These are phyloP conservation scores for Larix kaempferi DNA, from an alignment of 75 land plant genomes.

Conservation along the genomic window DNA sequence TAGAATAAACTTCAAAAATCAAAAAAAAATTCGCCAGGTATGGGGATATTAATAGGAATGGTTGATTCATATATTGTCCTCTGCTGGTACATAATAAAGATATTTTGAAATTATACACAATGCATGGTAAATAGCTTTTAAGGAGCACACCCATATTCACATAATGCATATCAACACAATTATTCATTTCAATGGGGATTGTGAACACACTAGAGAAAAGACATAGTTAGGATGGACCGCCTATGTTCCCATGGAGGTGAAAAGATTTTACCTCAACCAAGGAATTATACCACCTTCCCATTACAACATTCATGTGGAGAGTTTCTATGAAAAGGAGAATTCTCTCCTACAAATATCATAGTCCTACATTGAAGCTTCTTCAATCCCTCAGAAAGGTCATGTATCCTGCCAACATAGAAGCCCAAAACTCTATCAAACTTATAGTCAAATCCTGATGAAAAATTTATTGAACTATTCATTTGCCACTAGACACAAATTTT, in stretches of 20 bases:
- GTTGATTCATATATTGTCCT: too few relatives aligned
- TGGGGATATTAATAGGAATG: too few relatives aligned
- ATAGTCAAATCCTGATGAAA: not conserved
- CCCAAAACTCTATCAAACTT: not conserved
- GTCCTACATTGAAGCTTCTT: conserved; percentile 70
- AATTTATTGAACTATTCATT: not conserved
- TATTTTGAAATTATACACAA: not conserved
- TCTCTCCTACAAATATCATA: conserved; percentile 79
- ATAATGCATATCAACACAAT: not conserved
- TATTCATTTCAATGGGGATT: not conserved
- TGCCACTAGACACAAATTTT: not conserved
- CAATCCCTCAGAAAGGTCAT: conserved; percentile 58
- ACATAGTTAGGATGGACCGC: not conserved
- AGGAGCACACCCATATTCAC: not conserved
- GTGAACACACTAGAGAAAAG: not conserved
- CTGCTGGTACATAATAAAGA: too few relatives aligned
- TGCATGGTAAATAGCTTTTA: not conserved
- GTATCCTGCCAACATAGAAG: conserved; percentile 35
- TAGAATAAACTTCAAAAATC: too few relatives aligned
- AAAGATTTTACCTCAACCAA: conserved; percentile 67
- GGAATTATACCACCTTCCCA: conserved; percentile 64
- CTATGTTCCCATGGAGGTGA: not conserved
- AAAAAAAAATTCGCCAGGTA: too few relatives aligned
- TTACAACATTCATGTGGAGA: conserved; percentile 53
- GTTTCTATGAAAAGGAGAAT: conserved; percentile 79